Evolutionary conservation across 495 filamentous ascomycete species (phyloP).

Genomic region (Tuber melanosporum): DNA sequence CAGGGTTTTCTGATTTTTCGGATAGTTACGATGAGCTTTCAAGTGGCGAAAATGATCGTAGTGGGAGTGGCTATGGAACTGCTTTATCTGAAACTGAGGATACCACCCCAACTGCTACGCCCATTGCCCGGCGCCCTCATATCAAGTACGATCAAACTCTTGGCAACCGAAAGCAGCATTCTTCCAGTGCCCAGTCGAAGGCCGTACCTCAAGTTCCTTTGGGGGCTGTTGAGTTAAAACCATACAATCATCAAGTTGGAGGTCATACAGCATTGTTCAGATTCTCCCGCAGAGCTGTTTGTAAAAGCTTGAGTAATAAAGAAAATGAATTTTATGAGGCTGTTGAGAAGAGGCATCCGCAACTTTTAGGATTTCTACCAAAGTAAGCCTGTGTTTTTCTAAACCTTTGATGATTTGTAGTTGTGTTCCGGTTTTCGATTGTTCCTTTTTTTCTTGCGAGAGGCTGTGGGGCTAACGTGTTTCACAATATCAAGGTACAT

Average conservation of each 20-base stretch:
- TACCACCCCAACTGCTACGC: conserved; percentile 56
- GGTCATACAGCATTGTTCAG: conserved; percentile 94
- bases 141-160: conserved; percentile 11
- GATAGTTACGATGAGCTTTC: conserved; percentile 52
- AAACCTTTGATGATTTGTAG: conserved; percentile 4
- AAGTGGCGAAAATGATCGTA: conserved; percentile 50
- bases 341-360: conserved; percentile 80
- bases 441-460: conserved; percentile 11
- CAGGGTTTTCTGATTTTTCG: conserved; percentile 52
- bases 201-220: conserved; percentile 55
- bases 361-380: conserved; percentile 82
- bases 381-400: conserved; percentile 57
- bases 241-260: conserved; percentile 94
- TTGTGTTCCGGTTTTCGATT: conserved; percentile 12
- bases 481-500: conserved; percentile 65
- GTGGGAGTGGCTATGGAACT: conserved; percentile 36
- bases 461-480: conserved; percentile 41
- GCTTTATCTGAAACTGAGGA: conserved; percentile 43
- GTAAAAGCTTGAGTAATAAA: conserved; percentile 93
- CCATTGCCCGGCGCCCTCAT: conserved; percentile 34
- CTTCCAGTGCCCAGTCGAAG: conserved; percentile 38
- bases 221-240: conserved; percentile 90
- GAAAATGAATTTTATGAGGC: conserved; percentile 99
- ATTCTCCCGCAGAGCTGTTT: conserved; percentile 88
- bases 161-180: conserved; percentile 15